Conservation (phyloP, 257 asterid species). For the Striga asiatica region DNA sequence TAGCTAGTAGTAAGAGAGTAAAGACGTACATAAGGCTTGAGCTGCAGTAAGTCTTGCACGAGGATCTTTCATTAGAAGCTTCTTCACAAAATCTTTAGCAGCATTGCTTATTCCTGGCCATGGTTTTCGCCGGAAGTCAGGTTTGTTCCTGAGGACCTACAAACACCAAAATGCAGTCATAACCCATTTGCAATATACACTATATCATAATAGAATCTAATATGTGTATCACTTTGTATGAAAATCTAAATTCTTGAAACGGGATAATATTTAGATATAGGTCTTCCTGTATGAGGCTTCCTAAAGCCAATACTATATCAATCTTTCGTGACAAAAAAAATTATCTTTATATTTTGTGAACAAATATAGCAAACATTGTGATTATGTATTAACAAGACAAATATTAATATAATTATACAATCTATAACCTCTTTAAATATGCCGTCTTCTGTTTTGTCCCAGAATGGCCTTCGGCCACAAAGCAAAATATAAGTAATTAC, state of each 20-base stretch:
- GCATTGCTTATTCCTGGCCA: slow-evolving; percentile 86
- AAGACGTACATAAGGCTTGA: slow-evolving; percentile 80
- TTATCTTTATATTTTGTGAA: not conserved
- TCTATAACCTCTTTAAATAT: slow-evolving; percentile 81
- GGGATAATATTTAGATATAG: not conserved
- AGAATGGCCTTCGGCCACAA: slow-evolving; percentile 94
- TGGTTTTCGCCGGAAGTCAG: slow-evolving; percentile 95
- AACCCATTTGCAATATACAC: slow-evolving; percentile 18
- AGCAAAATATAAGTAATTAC: slow-evolving; percentile 93
- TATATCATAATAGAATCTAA: not conserved
- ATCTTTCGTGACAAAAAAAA: not conserved
- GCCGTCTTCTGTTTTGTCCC: slow-evolving; percentile 99
- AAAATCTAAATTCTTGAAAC: not conserved
- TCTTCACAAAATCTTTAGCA: slow-evolving; percentile 94
- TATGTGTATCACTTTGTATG: not conserved
- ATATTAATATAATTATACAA: not conserved
- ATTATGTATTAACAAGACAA: no score
- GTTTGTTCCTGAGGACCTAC: slow-evolving; percentile 85
- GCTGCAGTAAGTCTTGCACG: slow-evolving; percentile 98
- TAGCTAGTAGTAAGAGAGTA: not conserved
- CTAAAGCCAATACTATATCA: not conserved
- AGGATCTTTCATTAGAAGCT: slow-evolving; percentile 82
- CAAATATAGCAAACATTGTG: no score
- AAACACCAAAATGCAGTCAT: slow-evolving; percentile 9
- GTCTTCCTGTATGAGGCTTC: not conserved